Conservation (phyloP, 352 stramenopile species). For the Phytophthora sojae region DNA sequence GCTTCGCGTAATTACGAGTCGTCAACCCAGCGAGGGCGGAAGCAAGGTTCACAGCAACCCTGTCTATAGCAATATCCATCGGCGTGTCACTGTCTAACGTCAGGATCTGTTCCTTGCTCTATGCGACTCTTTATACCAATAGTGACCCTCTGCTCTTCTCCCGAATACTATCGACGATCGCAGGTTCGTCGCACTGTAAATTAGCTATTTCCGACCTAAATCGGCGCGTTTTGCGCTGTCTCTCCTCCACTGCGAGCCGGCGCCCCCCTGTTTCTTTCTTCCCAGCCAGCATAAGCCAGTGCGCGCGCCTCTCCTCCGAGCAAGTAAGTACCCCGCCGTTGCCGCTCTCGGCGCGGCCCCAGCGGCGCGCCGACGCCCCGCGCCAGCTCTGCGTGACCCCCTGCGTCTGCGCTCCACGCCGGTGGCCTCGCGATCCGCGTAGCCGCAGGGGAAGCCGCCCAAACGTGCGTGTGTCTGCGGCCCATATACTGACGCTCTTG, state of each 20-base stretch:
- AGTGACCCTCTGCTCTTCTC: no score
- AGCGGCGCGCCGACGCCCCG: background rate
- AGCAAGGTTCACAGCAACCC: background rate
- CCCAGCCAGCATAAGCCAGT: slow-evolving; percentile 43
- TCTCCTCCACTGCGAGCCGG: slow-evolving; percentile 42
- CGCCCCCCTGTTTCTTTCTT: slow-evolving; percentile 52
- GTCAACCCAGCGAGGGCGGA: background rate
- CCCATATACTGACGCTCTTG: slow-evolving; percentile 20
- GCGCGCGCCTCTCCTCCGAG: slow-evolving; percentile 32
- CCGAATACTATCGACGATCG: background rate
- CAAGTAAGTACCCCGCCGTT: slow-evolving; percentile 32
- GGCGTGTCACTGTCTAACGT: background rate
- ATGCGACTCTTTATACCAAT: background rate
- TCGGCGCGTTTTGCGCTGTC: slow-evolving; percentile 26
- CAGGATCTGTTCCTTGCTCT: no score
- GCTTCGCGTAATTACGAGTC: slow-evolving; percentile 34
- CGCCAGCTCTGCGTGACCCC: slow-evolving; percentile 10
- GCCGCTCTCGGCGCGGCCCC: slow-evolving; percentile 3
- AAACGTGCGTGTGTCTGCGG: slow-evolving; percentile 1
- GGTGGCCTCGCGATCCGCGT: no score
- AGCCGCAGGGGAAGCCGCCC: slow-evolving; percentile 12
- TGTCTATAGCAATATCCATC: background rate
- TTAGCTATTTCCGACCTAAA: slow-evolving; percentile 36
- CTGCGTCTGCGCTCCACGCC: slow-evolving; percentile 15
- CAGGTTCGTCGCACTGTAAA: slow-evolving; percentile 13